Percentiles rank a stretch among this genome's conserved stretches.
Conservation (phyloP, 495 filamentous ascomycete genomes). For the Penicillium fimorum region DNA sequence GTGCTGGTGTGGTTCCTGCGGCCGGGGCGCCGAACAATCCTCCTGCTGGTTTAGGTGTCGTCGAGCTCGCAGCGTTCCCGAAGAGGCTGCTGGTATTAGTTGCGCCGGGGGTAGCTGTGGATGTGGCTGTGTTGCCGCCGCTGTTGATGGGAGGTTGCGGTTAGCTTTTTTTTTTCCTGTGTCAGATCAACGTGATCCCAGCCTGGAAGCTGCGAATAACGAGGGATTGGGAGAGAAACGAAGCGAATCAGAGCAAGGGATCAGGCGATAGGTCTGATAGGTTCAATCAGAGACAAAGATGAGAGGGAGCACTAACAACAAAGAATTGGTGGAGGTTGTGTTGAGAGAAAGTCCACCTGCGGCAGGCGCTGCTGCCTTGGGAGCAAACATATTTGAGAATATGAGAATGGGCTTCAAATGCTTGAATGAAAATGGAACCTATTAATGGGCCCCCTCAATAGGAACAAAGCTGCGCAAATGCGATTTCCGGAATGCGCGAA, state of each 20-base stretch:
- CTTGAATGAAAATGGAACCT: slow-evolving; percentile 6
- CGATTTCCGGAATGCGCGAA: slow-evolving; percentile 25
- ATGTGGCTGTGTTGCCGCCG: slow-evolving; percentile 29
- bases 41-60: slow-evolving; percentile 41
- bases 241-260: slow-evolving; percentile 11
- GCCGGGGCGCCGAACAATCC: slow-evolving; percentile 47
- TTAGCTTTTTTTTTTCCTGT: slow-evolving; percentile 2
- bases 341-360: slow-evolving; percentile 69
- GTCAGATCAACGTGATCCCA: neutral
- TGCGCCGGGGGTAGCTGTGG: slow-evolving; percentile 31
- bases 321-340: slow-evolving; percentile 68
- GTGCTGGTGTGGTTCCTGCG: slow-evolving; percentile 29
- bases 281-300: slow-evolving; percentile 3
- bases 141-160: slow-evolving; percentile 15
- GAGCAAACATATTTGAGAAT: slow-evolving; percentile 47
- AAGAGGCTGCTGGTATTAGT: slow-evolving; percentile 39
- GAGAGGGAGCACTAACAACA: slow-evolving; percentile 56
- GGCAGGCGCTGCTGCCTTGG: slow-evolving; percentile 56
- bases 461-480: slow-evolving; percentile 15
- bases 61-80: slow-evolving; percentile 28
- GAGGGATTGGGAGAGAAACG: neutral
- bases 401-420: slow-evolving; percentile 9
- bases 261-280: slow-evolving; percentile 6
- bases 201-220: neutral
- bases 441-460: slow-evolving; percentile 1